Evolutionary conservation across 371 early-diverging fungal species (phyloP).

Genomic region (Nematocida parisii): DNA sequence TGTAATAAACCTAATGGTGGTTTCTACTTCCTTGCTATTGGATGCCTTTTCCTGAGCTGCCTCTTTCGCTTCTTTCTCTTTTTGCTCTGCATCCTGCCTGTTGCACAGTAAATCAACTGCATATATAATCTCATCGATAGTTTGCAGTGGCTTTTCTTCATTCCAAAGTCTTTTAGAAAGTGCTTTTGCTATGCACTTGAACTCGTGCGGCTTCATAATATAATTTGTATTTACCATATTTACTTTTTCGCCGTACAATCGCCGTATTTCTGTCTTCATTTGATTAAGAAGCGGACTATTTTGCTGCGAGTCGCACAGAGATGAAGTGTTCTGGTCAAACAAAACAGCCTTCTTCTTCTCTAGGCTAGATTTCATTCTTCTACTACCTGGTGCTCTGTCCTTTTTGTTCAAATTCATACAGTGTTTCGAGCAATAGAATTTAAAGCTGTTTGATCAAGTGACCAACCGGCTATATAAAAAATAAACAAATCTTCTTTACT

Average conservation of each 20-base stretch:
- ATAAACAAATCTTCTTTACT: conserved; percentile 36
- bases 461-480: conserved; percentile 31
- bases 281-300: conserved; percentile 30
- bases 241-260: conserved; percentile 58
- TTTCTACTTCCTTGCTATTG: neutral
- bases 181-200: conserved; percentile 44
- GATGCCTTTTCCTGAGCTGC: neutral
- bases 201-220: conserved; percentile 58
- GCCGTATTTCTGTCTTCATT: conserved; percentile 54
- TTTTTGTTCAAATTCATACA: neutral
- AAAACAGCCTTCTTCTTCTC: neutral
- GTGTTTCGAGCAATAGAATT: conserved; percentile 1
- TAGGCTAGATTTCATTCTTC: neutral
- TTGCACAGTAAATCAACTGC: conserved; percentile 47
- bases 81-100: neutral
- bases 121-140: conserved; percentile 50
- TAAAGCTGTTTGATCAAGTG: neutral
- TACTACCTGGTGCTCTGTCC: neutral
- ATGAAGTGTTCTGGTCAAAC: neutral
- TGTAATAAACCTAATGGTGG: conserved; percentile 5
- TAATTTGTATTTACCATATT: conserved; percentile 58
- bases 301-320: neutral
- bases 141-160: conserved; percentile 32
- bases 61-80: neutral
- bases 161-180: conserved; percentile 42